phyloP scores from a whole-genome alignment of 139 green algal species.

The Chlamydomonas asymmetrica region DNA sequence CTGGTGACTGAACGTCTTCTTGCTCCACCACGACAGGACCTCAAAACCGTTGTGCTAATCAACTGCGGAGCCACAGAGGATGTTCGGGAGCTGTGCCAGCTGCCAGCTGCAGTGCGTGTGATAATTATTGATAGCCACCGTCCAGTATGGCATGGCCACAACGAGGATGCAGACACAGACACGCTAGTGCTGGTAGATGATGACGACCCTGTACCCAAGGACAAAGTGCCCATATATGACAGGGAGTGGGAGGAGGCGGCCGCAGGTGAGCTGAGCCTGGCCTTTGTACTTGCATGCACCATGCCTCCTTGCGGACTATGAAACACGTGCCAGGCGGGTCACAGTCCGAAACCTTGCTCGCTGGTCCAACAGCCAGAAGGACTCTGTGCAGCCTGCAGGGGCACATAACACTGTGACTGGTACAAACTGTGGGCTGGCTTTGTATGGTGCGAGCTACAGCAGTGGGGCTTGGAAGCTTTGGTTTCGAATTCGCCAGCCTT shows the following conservation, averaged over 20 bases:
- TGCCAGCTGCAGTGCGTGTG: constrained; percentile 56
- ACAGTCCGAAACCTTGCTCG: too few species aligned
- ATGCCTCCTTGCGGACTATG: too few species aligned
- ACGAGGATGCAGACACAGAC: constrained; percentile 28
- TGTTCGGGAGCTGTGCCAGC: constrained; percentile 42
- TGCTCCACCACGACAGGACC: constrained; percentile 27
- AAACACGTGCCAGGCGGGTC: too few species aligned
- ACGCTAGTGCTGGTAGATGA: constrained; percentile 49
- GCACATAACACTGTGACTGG: too few species aligned
- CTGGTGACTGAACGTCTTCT: not conserved
- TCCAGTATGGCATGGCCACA: constrained; percentile 49
- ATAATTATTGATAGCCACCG: constrained; percentile 84
- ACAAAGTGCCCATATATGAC: constrained; percentile 21
- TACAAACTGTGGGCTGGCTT: too few species aligned
- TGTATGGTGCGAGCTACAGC: too few species aligned
- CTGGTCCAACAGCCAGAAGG: too few species aligned
- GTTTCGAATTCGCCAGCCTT: too few species aligned
- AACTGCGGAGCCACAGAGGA: constrained; percentile 86
- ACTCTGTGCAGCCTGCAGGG: too few species aligned
- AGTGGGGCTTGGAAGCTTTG: too few species aligned
- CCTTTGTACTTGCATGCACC: too few species aligned
- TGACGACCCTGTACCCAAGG: constrained; percentile 46
- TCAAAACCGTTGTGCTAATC: constrained; percentile 76
- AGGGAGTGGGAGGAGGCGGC: constrained; percentile 20
- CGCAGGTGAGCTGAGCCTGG: too few species aligned